phyloP scores from a whole-genome alignment of 1,284 basidiomycete genomes.

The Abortiporus biennis region DNA sequence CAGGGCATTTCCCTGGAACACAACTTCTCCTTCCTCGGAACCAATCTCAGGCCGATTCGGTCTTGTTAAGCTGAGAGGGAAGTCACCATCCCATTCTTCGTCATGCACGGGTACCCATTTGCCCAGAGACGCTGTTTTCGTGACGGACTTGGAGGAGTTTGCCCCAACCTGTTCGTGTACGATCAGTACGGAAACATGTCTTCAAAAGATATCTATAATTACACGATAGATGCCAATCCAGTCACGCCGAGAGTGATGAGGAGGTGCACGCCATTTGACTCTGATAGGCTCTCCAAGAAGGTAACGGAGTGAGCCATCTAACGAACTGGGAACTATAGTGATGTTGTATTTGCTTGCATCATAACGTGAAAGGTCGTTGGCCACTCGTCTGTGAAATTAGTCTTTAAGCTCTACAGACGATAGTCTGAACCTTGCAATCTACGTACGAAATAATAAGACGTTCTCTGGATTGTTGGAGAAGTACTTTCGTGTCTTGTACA shows the following conservation, averaged over 20 bases:
- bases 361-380: slow-evolving; percentile 74
- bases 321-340: slow-evolving; percentile 47
- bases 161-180: slow-evolving; percentile 63
- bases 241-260: slow-evolving; percentile 86
- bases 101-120: slow-evolving; percentile 91
- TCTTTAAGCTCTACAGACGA: slow-evolving; percentile 1
- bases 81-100: slow-evolving; percentile 91
- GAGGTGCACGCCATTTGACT: slow-evolving; percentile 85
- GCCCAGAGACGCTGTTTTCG: slow-evolving; percentile 82
- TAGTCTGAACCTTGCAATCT: slow-evolving; percentile 1
- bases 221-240: slow-evolving; percentile 95
- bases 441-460: slow-evolving; percentile 82
- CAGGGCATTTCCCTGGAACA: slow-evolving; percentile 73
- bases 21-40: slow-evolving; percentile 59
- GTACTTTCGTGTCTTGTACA: slow-evolving; percentile 86
- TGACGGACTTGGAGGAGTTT: slow-evolving; percentile 78
- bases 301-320: slow-evolving; percentile 55
- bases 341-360: slow-evolving; percentile 78
- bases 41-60: slow-evolving; percentile 31
- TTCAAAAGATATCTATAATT: slow-evolving; percentile 15
- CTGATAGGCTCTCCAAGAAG: slow-evolving; percentile 89
- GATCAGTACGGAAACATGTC: slow-evolving; percentile 1
- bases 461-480: slow-evolving; percentile 89
- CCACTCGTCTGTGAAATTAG: slow-evolving; percentile 56
- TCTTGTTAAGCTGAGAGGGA: slow-evolving; percentile 48